Evolutionary conservation across 768 basidiomycete genomes (phyloP).

Genomic region (Lactarius deliciosus): DNA sequence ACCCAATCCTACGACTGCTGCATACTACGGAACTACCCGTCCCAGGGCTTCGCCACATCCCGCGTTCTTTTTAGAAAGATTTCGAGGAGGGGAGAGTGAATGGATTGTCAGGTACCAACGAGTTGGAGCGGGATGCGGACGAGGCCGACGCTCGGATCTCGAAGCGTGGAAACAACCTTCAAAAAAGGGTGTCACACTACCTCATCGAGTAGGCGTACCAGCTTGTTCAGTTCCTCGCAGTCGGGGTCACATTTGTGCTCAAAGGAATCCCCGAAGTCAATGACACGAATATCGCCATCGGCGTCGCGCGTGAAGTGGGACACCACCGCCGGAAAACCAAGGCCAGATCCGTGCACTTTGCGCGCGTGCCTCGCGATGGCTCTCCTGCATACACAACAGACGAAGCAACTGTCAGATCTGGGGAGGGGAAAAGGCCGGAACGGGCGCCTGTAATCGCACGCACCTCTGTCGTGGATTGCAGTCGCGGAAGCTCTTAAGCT

Average conservation of each 20-base stretch:
- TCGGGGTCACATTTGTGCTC: conserved; percentile 17
- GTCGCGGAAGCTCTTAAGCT: conserved; percentile 14
- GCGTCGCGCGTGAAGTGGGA: conserved; percentile 12
- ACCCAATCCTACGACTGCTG: neutral
- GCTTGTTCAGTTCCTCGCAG: conserved; percentile 15
- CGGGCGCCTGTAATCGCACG: neutral
- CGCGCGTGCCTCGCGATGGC: conserved; percentile 2
- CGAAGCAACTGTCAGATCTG: neutral
- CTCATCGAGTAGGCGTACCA: conserved; percentile 10
- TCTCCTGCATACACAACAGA: neutral
- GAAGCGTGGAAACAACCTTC: neutral
- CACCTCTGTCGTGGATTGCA: conserved; percentile 13
- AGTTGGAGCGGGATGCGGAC: neutral
- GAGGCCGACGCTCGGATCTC: neutral
- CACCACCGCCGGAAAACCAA: conserved; percentile 13
- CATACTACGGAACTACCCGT: neutral
- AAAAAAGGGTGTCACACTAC: neutral
- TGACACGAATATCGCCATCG: conserved; percentile 5
- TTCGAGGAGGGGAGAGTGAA: neutral
- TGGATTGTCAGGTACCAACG: neutral
- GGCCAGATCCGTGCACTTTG: conserved; percentile 6
- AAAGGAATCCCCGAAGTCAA: conserved; percentile 20
- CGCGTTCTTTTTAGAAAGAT: neutral
- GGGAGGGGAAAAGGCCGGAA: neutral
- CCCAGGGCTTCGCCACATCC: neutral